Base-by-base conservation (phyloP, 805 yeast species). In the Ogataea parapolymorpha region DNA sequence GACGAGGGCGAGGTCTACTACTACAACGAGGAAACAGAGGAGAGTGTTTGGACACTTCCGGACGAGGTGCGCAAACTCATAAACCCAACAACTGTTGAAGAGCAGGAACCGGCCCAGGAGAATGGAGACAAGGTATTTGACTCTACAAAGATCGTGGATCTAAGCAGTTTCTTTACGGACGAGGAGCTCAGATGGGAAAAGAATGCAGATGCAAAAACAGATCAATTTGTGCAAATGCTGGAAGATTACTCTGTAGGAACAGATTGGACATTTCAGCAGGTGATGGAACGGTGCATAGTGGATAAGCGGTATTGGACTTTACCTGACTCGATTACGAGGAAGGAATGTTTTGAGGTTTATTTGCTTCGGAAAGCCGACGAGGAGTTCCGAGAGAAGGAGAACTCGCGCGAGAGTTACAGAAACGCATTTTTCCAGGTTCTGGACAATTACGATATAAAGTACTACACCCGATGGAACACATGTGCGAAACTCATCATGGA, bases 1-100 rank as follows among this genome's bases (percentile, higher is more conserved):
- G 74, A 74, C 10, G 80, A 74, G 6, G 89, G 70, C 9, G 75
- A 90, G 3, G 44, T 69, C 14, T 88, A 88, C 60, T 89, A 85
- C 67, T 82, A 81, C 61, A 84, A 85, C 55, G 66, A 70, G 11
- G 61, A 62, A 20, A 76, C 91, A 0, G 73, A 77, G 5, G 79
- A 80, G 53, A 81, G 93, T 14, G 79, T 82, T 0, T 90, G 96
- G 96, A 85, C 80, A 14, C 61, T 77, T n/a, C 96, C 96, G 0
- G 67, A 58, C 1, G 80, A 71, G 24, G 67, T 76, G 26, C 36
- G 9, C 26, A 40, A 28, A 36, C 34, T 37, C 34, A 33, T 46
- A 37, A 18, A 20, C 14, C 39, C 15, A 23, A 37, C 29, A 2
- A n/a, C 18, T 8, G 44, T 37, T 5, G 58, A 59, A 24, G 14